Conservation (phyloP, 2,329 filamentous ascomycete genomes). For the Pseudonectria buxi region DNA sequence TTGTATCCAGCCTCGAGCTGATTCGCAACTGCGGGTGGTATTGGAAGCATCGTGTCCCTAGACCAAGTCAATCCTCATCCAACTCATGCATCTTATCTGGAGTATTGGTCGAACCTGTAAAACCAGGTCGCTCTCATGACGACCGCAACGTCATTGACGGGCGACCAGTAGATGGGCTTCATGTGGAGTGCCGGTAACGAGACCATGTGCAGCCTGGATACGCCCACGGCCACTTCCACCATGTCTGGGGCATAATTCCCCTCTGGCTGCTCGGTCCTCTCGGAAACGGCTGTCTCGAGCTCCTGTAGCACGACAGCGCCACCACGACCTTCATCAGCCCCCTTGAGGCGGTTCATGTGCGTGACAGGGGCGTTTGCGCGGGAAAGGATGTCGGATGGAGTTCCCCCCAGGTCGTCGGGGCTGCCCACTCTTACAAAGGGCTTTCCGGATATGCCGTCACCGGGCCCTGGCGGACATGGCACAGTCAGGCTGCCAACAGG, state of each 20-base stretch:
- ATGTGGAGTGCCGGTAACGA: constrained; percentile 76
- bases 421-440: constrained; percentile 45
- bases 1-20: constrained; percentile 87
- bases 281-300: constrained; percentile 3
- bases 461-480: constrained; percentile 20
- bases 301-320: constrained; percentile 5
- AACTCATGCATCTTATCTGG: neutral
- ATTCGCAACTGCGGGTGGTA: constrained; percentile 81
- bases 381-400: constrained; percentile 6
- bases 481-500: constrained; percentile 15
- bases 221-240: constrained; percentile 70
- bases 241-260: constrained; percentile 20
- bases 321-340: constrained; percentile 1
- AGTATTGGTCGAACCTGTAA: constrained; percentile 52
- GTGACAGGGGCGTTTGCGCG: constrained; percentile 3
- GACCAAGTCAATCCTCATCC: constrained; percentile 9
- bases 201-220: constrained; percentile 86
- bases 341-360: constrained; percentile 1
- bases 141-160: constrained; percentile 77
- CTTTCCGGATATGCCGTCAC: constrained; percentile 49
- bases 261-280: constrained; percentile 2
- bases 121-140: constrained; percentile 93
- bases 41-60: constrained; percentile 80
- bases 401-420: constrained; percentile 21
- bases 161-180: constrained; percentile 97